A percentile compares a stretch with the other conserved stretches of the same genome.
Conservation (phyloP, 208 protist species). For the Acanthamoeba divionensis region DNA sequence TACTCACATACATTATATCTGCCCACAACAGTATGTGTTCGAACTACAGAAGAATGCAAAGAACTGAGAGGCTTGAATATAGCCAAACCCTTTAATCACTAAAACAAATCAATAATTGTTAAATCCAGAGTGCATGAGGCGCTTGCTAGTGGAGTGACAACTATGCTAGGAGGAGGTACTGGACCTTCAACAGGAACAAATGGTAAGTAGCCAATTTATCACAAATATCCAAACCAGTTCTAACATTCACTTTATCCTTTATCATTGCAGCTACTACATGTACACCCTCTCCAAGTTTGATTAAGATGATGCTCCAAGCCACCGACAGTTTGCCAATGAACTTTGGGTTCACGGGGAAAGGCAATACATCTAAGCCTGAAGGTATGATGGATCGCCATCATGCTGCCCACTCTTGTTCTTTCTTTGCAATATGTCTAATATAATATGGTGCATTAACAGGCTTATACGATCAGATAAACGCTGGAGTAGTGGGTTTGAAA, state of each 20-base stretch:
- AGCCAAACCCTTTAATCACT: too few species aligned
- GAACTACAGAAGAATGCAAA: too few species aligned
- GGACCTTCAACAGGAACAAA: constrained; percentile 61
- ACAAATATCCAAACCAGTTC: neutral
- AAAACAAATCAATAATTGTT: too few species aligned
- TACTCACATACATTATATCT: constrained; percentile 75
- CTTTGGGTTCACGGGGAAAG: constrained; percentile 74
- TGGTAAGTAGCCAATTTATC: neutral
- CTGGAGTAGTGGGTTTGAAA: constrained; percentile 63
- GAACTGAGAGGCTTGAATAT: too few species aligned
- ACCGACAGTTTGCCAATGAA: constrained; percentile 71
- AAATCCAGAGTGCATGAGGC: constrained; percentile 47
- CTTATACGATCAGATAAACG: neutral
- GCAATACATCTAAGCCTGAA: constrained; percentile 61
- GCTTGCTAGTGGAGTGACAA: constrained; percentile 64
- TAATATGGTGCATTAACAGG: too few species aligned
- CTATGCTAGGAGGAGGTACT: constrained; percentile 65
- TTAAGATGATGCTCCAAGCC: constrained; percentile 71
- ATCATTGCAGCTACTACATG: constrained; percentile 54
- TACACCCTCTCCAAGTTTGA: constrained; percentile 53
- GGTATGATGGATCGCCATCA: too few species aligned
- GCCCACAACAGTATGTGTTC: constrained; percentile 69
- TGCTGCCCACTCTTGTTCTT: too few species aligned
- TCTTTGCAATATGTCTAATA: too few species aligned
- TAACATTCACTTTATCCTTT: neutral